phyloP scores from a whole-genome alignment of 352 stramenopile genomes.

The Globisporangium nodosum region DNA sequence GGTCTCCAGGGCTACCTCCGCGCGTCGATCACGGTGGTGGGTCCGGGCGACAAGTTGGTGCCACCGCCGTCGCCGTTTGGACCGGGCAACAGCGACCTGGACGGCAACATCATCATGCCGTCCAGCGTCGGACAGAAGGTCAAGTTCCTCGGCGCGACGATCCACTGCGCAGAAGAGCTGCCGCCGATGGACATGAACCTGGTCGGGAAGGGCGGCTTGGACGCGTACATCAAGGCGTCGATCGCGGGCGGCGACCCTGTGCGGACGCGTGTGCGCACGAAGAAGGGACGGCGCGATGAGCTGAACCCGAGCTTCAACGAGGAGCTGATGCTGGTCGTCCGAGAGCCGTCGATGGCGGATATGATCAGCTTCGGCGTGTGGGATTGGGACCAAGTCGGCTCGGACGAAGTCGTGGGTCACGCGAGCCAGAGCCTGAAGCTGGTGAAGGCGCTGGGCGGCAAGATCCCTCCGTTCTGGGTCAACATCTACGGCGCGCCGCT shows the following conservation, averaged over 20 bases:
- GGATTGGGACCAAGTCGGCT: slow-evolving; percentile 64
- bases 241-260: slow-evolving; percentile 29
- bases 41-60: slow-evolving; percentile 37
- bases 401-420: slow-evolving; percentile 56
- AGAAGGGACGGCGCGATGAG: slow-evolving; percentile 52
- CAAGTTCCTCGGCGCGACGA: slow-evolving; percentile 48
- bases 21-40: slow-evolving; percentile 83
- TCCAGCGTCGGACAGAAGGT: slow-evolving; percentile 47
- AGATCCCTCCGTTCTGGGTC: slow-evolving; percentile 48
- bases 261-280: slow-evolving; percentile 65
- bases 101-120: slow-evolving; percentile 77
- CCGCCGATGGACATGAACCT: slow-evolving; percentile 53
- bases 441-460: slow-evolving; percentile 19
- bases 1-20: slow-evolving; percentile 90
- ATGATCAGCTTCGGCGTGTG: slow-evolving; percentile 45
- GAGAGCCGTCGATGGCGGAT: slow-evolving; percentile 13
- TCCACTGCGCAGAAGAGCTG: slow-evolving; percentile 59
- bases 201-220: slow-evolving; percentile 55
- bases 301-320: slow-evolving; percentile 62
- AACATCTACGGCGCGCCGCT: slow-evolving; percentile 70
- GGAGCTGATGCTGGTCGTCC: slow-evolving; percentile 50
- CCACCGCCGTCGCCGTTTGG: slow-evolving; percentile 30
- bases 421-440: slow-evolving; percentile 34
- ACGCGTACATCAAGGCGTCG: slow-evolving; percentile 53
- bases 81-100: slow-evolving; percentile 28